Percentiles rank a stretch among this genome's conserved stretches.
These are phyloP conservation scores for Barnettozyma wickerhamii DNA, from an alignment of 805 yeast species.

Conservation along the genomic window DNA sequence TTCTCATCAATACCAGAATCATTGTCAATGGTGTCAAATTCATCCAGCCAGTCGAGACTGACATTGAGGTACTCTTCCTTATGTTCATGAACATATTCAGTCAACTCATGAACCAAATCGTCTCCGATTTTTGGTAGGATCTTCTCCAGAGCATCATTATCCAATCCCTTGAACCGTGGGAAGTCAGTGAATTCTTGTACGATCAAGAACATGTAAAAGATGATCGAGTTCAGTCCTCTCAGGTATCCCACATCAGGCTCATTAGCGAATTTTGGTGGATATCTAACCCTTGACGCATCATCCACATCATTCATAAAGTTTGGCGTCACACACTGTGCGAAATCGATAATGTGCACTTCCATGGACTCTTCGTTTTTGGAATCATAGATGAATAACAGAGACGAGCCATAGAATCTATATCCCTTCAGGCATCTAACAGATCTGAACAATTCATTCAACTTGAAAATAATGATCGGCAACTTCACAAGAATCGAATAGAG, in stretches of 20 bases:
- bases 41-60: conserved; percentile 36
- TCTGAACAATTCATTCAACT: conserved; percentile 51
- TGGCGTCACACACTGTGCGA: conserved; percentile 86
- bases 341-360: conserved; percentile 80
- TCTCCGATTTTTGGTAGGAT: conserved; percentile 26
- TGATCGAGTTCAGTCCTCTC: conserved; percentile 73
- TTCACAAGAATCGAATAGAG: conserved; percentile 57
- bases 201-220: conserved; percentile 58
- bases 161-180: not conserved
- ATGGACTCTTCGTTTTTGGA: conserved; percentile 14
- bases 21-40: conserved; percentile 29
- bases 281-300: conserved; percentile 28
- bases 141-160: not conserved
- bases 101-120: conserved; percentile 25
- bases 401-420: conserved; percentile 89
- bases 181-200: conserved; percentile 46
- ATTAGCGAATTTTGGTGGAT: conserved; percentile 67
- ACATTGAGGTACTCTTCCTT: conserved; percentile 17
- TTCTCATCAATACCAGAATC: not conserved
- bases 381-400: conserved; percentile 74
- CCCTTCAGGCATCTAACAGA: conserved; percentile 58
- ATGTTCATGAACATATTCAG: conserved; percentile 18
- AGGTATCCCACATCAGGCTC: conserved; percentile 79
- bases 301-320: conserved; percentile 27
- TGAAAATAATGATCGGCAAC: conserved; percentile 60